Evolutionary conservation across 495 filamentous ascomycete species (phyloP).

Genomic region (Corynascus novoguineensis): DNA sequence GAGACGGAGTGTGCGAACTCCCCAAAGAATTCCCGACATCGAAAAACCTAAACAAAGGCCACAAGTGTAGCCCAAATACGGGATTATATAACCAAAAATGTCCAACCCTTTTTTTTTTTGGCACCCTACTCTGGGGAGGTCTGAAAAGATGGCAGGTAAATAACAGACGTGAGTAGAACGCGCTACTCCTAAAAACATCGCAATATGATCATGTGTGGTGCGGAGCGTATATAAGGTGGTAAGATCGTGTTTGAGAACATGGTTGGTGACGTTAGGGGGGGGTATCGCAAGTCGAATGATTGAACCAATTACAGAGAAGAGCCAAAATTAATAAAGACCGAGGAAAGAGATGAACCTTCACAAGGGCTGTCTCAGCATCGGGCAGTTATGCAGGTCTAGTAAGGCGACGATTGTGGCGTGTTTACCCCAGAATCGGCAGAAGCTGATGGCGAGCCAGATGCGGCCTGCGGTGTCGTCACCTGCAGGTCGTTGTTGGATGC

Average conservation of each 20-base stretch:
- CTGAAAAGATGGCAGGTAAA: no score
- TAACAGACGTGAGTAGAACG: no score
- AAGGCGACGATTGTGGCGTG: slow-evolving; percentile 5
- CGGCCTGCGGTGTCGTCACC: background rate
- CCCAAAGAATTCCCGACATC: no score
- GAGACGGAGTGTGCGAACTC: no score
- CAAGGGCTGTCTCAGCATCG: no score
- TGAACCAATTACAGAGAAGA: background rate
- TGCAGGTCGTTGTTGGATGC: background rate
- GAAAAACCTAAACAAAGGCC: no score
- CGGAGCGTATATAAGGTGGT: background rate
- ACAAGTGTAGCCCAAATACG: no score
- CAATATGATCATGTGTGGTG: background rate
- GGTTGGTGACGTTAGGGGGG: background rate
- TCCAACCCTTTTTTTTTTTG: no score
- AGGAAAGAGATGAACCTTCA: background rate
- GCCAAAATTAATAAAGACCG: no score
- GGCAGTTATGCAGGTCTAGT: background rate
- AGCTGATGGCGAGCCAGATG: background rate
- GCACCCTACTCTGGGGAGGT: no score
- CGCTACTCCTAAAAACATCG: no score
- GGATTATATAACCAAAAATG: no score
- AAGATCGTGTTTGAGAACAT: background rate
- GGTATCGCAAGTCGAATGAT: background rate
- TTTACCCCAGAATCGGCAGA: background rate